phyloP scores from a whole-genome alignment of 2,329 filamentous ascomycete genomes.

The Penicillium sp. region DNA sequence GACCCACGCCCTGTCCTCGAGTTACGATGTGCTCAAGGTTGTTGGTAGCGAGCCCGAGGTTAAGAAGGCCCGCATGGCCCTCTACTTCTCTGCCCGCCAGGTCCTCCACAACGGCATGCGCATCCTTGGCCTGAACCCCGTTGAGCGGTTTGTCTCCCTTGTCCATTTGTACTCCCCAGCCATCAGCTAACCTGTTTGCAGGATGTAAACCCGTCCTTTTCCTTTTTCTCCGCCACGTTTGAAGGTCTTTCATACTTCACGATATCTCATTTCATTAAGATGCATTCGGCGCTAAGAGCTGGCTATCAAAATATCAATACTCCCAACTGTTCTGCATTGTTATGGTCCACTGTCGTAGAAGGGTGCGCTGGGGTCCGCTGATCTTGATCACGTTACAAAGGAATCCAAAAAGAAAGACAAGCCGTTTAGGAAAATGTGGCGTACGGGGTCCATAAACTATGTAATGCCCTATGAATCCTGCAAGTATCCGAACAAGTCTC shows the following conservation, averaged over 20 bases:
- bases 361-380: background rate
- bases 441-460: background rate
- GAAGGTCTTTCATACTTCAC: conserved; percentile 4
- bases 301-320: conserved; percentile 15
- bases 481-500: background rate
- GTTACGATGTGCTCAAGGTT: conserved; percentile 63
- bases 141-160: conserved; percentile 49
- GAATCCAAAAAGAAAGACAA: background rate
- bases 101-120: conserved; percentile 66
- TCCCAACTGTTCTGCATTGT: background rate
- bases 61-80: conserved; percentile 58
- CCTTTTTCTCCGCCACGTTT: conserved; percentile 1
- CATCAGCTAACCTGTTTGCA: conserved; percentile 15
- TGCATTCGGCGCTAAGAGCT: conserved; percentile 24
- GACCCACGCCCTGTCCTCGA: conserved; percentile 60
- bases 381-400: background rate
- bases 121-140: conserved; percentile 63
- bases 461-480: background rate
- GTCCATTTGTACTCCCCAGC: background rate
- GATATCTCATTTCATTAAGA: conserved; percentile 17
- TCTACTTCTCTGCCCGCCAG: conserved; percentile 63
- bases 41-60: conserved; percentile 58
- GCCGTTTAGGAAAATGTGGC: background rate
- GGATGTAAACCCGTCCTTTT: conserved; percentile 26
- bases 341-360: background rate